Percentiles rank a stretch among this genome's conserved stretches.
Evolutionary conservation across 1,139 yeast genomes (phyloP).

Genomic region (Pichia sp.): DNA sequence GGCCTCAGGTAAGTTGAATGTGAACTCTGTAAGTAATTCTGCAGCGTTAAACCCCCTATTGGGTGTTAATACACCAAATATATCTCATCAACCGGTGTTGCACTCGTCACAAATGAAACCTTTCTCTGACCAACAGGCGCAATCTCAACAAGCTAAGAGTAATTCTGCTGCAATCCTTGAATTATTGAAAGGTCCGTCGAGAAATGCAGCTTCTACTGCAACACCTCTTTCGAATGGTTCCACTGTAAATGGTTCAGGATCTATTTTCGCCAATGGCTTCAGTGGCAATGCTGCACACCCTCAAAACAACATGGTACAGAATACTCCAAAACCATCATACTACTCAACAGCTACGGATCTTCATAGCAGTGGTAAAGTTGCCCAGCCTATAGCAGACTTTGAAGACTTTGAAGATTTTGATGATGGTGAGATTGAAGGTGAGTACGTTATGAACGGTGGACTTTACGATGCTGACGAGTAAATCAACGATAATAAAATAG

Average conservation of each 20-base stretch:
- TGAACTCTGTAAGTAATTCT: not conserved
- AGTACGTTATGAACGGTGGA: slow-evolving; percentile 15
- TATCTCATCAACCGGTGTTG: not conserved
- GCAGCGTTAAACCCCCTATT: not conserved
- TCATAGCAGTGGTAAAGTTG: not conserved
- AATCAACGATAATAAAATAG: not conserved
- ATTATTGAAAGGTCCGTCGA: slow-evolving; percentile 2
- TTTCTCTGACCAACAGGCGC: not conserved
- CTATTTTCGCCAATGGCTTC: not conserved
- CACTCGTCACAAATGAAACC: not conserved
- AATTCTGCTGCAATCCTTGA: slow-evolving; percentile 2
- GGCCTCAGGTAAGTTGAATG: not conserved
- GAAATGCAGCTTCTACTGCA: too few relatives aligned
- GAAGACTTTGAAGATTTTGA: slow-evolving; percentile 25
- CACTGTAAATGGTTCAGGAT: not conserved
- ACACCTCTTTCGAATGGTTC: not conserved
- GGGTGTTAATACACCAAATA: too few relatives aligned
- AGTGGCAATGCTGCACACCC: not conserved
- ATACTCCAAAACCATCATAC: not conserved
- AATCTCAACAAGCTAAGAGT: not conserved
- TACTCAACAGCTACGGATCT: not conserved
- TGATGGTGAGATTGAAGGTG: slow-evolving; percentile 22
- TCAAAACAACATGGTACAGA: not conserved
- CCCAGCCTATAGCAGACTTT: slow-evolving; percentile 13
- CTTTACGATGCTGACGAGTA: slow-evolving; percentile 9